Percentiles rank a stretch among this genome's conserved stretches.
phyloP scores from a whole-genome alignment of 1,284 basidiomycete species.

The Retiboletus fuscus region DNA sequence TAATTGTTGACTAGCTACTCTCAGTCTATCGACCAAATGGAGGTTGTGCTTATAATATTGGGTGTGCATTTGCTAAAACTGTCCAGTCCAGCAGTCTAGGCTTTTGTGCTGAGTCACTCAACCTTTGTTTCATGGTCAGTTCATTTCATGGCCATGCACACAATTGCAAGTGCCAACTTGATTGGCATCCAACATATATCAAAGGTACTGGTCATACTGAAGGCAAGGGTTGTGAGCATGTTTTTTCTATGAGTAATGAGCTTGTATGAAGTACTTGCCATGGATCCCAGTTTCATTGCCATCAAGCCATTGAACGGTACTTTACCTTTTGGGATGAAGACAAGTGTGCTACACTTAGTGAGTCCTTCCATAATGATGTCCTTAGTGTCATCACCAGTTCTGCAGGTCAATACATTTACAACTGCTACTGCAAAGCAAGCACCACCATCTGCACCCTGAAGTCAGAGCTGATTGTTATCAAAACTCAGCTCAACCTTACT shows the following conservation, averaged over 20 bases:
- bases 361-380: background rate
- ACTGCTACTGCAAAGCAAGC: background rate
- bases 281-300: constrained; percentile 8
- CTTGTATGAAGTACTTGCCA: background rate
- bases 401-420: background rate
- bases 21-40: background rate
- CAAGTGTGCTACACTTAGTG: constrained; percentile 11
- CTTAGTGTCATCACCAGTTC: background rate
- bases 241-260: background rate
- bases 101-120: background rate
- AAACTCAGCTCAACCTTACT: background rate
- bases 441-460: background rate
- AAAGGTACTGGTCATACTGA: background rate
- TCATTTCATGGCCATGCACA: constrained; percentile 8
- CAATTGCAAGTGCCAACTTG: background rate
- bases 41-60: background rate
- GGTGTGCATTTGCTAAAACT: background rate
- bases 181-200: constrained; percentile 15
- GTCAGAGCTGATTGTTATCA: background rate
- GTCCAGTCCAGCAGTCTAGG: background rate
- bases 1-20: background rate
- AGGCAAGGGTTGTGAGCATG: constrained; percentile 5
- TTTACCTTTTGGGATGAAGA: constrained; percentile 18
- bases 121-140: background rate
- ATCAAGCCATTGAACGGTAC: constrained; percentile 16